Evolutionary conservation across 352 stramenopile species (phyloP).

Genomic region (Phytophthora crassamura): DNA sequence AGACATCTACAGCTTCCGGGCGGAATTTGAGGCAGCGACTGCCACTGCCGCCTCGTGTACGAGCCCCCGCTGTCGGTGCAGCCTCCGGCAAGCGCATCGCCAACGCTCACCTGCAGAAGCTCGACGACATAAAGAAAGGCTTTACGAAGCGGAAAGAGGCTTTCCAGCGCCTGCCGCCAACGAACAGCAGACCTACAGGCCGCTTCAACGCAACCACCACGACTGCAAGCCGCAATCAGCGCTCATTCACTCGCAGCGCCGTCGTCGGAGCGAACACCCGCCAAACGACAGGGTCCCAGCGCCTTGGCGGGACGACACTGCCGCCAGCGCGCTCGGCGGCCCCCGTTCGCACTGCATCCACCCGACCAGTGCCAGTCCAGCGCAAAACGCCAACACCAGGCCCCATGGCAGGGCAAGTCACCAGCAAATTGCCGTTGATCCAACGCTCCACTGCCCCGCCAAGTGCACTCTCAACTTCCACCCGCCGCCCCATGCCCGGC

Average conservation of each 20-base stretch:
- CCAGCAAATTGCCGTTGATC: constrained; percentile 29
- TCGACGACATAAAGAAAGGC: constrained; percentile 71
- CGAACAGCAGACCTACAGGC: constrained; percentile 7
- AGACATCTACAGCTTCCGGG: background rate
- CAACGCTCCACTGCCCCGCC: constrained; percentile 10
- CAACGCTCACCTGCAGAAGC: constrained; percentile 67
- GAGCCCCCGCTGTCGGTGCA: constrained; percentile 48
- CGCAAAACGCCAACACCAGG: background rate
- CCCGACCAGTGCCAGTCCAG: constrained; percentile 7
- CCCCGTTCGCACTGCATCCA: background rate
- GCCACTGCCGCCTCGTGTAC: constrained; percentile 51
- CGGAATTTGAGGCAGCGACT: constrained; percentile 27
- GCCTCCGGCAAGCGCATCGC: constrained; percentile 62
- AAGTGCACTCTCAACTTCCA: background rate
- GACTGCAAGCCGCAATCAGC: constrained; percentile 19
- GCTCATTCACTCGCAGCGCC: constrained; percentile 31
- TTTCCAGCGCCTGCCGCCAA: constrained; percentile 46
- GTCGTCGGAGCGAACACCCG: constrained; percentile 21
- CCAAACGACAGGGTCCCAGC: constrained; percentile 10
- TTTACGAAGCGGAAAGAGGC: constrained; percentile 65
- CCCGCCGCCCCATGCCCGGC: constrained; percentile 11
- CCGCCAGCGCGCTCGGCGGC: constrained; percentile 10
- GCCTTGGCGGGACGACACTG: constrained; percentile 7
- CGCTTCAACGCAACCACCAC: constrained; percentile 26
- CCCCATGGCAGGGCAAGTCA: constrained; percentile 13